phyloP scores from a whole-genome alignment of 768 basidiomycete species.

The Hirschioporus abietinus region DNA sequence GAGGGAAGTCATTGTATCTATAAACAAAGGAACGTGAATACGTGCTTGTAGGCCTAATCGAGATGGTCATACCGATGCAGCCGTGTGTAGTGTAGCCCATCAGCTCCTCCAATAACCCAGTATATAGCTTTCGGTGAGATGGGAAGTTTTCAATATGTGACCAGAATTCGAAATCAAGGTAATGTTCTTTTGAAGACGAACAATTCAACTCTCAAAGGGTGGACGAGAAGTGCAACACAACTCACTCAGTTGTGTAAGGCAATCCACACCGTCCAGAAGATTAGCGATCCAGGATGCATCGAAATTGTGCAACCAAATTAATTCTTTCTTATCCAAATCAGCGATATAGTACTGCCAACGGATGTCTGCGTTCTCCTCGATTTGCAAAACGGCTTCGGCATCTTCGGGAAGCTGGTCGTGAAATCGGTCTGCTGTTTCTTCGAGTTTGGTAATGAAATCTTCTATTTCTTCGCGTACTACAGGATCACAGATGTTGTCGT shows the following conservation, averaged over 20 bases:
- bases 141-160: constrained; percentile 1
- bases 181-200: not conserved
- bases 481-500: not conserved
- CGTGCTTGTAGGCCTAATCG: too few relatives aligned
- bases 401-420: not conserved
- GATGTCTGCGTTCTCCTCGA: not conserved
- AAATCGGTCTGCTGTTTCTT: not conserved
- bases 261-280: not conserved
- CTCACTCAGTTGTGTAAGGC: not conserved
- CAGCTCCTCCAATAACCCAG: not conserved
- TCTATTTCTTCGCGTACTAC: not conserved
- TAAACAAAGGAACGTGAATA: not conserved
- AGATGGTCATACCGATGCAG: not conserved
- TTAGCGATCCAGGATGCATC: not conserved
- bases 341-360: not conserved
- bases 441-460: not conserved
- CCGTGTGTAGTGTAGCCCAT: constrained; percentile 1
- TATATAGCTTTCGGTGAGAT: not conserved
- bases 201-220: not conserved
- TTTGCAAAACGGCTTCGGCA: not conserved
- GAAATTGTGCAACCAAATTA: not conserved
- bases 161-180: constrained; percentile 1
- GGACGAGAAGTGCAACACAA: not conserved
- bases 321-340: not conserved
- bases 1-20: constrained; percentile 3